A percentile compares a stretch with the other conserved stretches of the same genome.
phyloP scores from a whole-genome alignment of 768 basidiomycete species.

The Macrolepiota albuminosa region DNA sequence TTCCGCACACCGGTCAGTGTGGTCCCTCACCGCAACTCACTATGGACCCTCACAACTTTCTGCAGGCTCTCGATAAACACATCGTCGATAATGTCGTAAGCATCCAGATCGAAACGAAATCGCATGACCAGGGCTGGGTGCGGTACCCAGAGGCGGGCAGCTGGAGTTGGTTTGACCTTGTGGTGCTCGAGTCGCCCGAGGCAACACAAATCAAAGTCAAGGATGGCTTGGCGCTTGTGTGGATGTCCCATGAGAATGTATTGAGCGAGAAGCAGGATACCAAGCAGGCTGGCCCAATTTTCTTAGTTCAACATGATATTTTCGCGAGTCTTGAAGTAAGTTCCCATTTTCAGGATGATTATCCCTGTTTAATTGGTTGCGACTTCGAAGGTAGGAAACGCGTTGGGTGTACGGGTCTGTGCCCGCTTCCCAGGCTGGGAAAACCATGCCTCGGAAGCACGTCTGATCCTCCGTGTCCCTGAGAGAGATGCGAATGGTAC shows the following conservation, averaged over 20 bases:
- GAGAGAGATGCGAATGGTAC: constrained; percentile 16
- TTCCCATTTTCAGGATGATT: neutral
- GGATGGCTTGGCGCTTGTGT: constrained; percentile 22
- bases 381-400: constrained; percentile 22
- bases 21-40: neutral
- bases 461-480: constrained; percentile 23
- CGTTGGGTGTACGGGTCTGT: constrained; percentile 26
- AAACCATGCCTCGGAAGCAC: constrained; percentile 22
- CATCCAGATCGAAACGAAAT: constrained; percentile 24
- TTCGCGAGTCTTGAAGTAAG: constrained; percentile 9
- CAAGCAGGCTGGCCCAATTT: constrained; percentile 13
- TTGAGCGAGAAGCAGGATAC: constrained; percentile 8
- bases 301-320: constrained; percentile 7
- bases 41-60: neutral
- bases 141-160: constrained; percentile 15
- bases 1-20: constrained; percentile 20
- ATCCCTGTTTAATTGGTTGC: neutral
- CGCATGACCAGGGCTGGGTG: constrained; percentile 19
- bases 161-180: constrained; percentile 31
- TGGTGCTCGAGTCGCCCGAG: constrained; percentile 22
- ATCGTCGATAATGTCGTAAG: constrained; percentile 19
- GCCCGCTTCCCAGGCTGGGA: constrained; percentile 27
- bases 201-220: constrained; percentile 19
- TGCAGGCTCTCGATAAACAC: constrained; percentile 18
- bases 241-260: constrained; percentile 24